These are phyloP conservation scores for Cryphonectria japonica DNA, from an alignment of 2,329 filamentous ascomycete genomes.

Conservation along the genomic window DNA sequence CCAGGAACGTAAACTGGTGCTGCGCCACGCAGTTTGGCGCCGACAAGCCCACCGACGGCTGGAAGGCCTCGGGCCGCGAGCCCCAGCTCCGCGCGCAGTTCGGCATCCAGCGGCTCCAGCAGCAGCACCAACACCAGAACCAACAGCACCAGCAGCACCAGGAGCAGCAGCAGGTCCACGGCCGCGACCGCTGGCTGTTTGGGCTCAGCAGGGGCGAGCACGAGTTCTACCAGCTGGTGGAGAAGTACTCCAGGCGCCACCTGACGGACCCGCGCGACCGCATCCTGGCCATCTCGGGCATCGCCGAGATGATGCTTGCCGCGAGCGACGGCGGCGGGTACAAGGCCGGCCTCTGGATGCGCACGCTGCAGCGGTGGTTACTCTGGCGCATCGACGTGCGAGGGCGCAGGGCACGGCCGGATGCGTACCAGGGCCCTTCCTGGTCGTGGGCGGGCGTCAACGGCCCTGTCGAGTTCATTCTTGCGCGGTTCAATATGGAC, in stretches of 20 bases:
- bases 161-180: not conserved
- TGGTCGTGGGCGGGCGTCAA: slow-evolving; percentile 13
- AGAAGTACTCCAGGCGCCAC: not conserved
- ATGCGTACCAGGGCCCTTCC: not conserved
- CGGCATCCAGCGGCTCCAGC: not conserved
- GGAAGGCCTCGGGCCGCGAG: not conserved
- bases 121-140: too few species aligned
- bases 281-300: slow-evolving; percentile 8
- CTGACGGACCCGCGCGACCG: not conserved
- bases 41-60: not conserved
- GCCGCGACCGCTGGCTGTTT: not conserved
- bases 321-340: not conserved
- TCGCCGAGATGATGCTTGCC: not conserved
- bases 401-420: not conserved
- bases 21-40: not conserved
- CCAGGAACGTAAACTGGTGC: not conserved
- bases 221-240: slow-evolving; percentile 6
- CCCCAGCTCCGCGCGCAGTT: not conserved
- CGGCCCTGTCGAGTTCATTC: not conserved
- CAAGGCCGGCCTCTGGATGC: not conserved
- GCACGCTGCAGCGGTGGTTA: not conserved
- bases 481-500: too few species aligned
- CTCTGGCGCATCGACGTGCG: not conserved
- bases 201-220: not conserved
- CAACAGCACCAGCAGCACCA: too few species aligned